phyloP scores from a whole-genome alignment of 257 asterid species.

The Primulina eburnea region DNA sequence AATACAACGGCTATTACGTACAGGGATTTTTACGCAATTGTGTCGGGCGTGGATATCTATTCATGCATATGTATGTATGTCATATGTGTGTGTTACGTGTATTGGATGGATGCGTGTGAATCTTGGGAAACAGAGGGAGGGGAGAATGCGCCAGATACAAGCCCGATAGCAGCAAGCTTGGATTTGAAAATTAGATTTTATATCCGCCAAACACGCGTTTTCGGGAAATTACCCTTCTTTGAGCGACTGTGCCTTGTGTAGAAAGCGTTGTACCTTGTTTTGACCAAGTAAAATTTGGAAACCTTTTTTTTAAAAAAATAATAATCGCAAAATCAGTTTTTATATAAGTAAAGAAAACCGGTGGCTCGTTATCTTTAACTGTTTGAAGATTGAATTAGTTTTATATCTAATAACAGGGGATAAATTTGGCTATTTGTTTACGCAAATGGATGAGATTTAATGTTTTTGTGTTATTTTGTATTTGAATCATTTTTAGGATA shows the following conservation, averaged over 20 bases:
- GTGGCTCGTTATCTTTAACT: too few relatives aligned
- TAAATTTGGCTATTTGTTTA: too few relatives aligned
- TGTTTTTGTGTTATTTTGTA: too few relatives aligned
- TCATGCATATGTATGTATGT: conserved; percentile 1
- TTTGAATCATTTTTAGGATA: too few relatives aligned
- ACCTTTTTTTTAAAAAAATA: too few relatives aligned
- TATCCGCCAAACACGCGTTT: neutral
- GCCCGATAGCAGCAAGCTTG: neutral
- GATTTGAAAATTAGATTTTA: neutral
- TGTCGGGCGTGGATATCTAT: conserved; percentile 3
- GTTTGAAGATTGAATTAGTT: too few relatives aligned
- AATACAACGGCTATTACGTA: neutral
- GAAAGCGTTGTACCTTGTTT: neutral
- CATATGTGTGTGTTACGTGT: neutral
- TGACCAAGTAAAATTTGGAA: neutral
- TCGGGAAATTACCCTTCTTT: neutral
- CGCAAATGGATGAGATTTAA: too few relatives aligned
- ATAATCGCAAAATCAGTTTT: neutral
- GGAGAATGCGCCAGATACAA: neutral
- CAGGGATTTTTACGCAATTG: neutral
- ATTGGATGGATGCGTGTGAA: neutral
- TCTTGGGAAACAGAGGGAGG: neutral
- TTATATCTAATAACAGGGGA: too few relatives aligned
- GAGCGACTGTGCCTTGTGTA: neutral
- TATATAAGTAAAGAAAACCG: too few relatives aligned